Evolutionary conservation across 225 moss, liverwort and hornwort genomes (phyloP).

Genomic region (Bryum argenteum): DNA sequence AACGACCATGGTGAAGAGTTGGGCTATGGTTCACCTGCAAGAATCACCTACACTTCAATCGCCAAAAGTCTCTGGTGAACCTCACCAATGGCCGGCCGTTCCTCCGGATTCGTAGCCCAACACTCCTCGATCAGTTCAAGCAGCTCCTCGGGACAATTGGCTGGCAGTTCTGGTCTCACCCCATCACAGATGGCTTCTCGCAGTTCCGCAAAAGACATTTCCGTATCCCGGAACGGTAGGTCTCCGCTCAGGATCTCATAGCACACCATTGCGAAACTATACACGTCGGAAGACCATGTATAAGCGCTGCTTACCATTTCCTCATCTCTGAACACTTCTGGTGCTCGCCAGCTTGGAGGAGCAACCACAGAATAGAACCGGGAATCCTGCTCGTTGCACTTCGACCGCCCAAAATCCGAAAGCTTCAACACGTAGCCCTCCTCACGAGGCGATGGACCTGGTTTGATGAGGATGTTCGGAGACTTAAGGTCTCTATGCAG

Average conservation of each 20-base stretch:
- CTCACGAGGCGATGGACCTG: background rate
- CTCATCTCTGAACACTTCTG: conserved; percentile 13
- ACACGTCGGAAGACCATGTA: conserved; percentile 27
- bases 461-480: conserved; percentile 30
- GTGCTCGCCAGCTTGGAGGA: conserved; percentile 19
- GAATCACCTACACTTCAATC: background rate
- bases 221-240: conserved; percentile 9
- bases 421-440: conserved; percentile 24
- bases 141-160: conserved; percentile 12
- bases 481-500: conserved; percentile 33
- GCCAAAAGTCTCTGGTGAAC: background rate
- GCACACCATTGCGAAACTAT: conserved; percentile 29
- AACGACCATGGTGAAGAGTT: no score
- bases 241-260: conserved; percentile 29
- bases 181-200: conserved; percentile 6
- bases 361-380: conserved; percentile 15
- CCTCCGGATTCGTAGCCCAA: conserved; percentile 21
- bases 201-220: background rate
- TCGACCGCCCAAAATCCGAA: conserved; percentile 33
- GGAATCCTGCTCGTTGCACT: conserved; percentile 32
- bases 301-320: conserved; percentile 21
- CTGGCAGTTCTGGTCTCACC: conserved; percentile 22
- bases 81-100: conserved; percentile 17
- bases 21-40: no score
- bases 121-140: conserved; percentile 22